A percentile compares a stretch with the other conserved stretches of the same genome.
These are phyloP conservation scores for Nannizziopsis arthrosporioides DNA, from an alignment of 2,329 filamentous ascomycete genomes.

Conservation along the genomic window DNA sequence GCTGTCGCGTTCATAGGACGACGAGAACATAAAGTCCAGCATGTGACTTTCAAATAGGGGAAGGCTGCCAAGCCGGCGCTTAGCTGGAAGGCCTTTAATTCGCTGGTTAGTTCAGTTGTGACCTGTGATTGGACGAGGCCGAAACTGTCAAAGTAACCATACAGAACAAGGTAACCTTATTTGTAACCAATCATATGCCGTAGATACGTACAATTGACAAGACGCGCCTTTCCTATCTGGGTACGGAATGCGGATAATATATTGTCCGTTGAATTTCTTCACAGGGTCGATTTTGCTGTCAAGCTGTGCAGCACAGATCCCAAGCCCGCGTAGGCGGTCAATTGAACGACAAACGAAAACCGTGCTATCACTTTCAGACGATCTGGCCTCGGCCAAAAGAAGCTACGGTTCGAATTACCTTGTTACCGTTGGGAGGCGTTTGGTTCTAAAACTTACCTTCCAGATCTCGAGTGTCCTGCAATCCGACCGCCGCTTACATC, in stretches of 20 bases:
- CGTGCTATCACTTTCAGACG: neutral
- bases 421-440: neutral
- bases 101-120: too few relatives aligned
- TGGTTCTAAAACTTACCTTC: neutral
- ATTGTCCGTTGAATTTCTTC: slow-evolving; percentile 1
- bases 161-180: too few relatives aligned
- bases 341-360: neutral
- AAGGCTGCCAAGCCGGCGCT: neutral
- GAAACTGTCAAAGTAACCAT: too few relatives aligned
- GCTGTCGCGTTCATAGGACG: too few relatives aligned
- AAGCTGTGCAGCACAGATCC: too few relatives aligned
- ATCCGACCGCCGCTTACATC: too few relatives aligned
- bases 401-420: neutral
- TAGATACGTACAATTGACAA: neutral
- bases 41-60: neutral
- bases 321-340: neutral
- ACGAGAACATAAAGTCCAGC: neutral
- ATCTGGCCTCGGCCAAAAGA: neutral
- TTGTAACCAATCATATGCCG: neutral
- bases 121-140: too few relatives aligned
- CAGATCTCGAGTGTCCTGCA: neutral
- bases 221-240: neutral
- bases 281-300: neutral
- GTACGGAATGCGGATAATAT: neutral
- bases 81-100: too few relatives aligned